Base-by-base conservation (phyloP, 805 yeast genomes). In the Monosporozyma unispora region DNA sequence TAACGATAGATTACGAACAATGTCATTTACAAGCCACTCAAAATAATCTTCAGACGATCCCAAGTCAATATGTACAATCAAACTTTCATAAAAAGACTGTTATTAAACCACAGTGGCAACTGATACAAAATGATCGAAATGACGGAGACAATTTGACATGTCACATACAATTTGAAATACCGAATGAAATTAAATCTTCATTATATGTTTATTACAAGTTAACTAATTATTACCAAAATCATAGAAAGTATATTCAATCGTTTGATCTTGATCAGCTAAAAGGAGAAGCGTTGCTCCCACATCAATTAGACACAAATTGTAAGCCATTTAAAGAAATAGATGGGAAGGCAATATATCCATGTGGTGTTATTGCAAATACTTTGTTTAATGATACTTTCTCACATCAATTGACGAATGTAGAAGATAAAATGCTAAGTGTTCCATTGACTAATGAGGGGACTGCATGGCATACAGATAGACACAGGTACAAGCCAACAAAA, bases 221-320 rank as follows among this genome's bases (percentile, higher is more conserved):
- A 60, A 89, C 97, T 29, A 88, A 88, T 63, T 93, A 89, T 67
- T 89, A 77, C 67, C 98, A 93, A 66, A 91, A 93, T 67, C 98
- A 91, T 70, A 79, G 99, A 53, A 86, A 93, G 54, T 93, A 89
- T 63, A 96, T 91, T 31, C 82, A 81, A 54, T 84, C 95, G 10
- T 85, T 76, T 66, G 95, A 89, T 64, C 77, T 84, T 65, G 73
- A 76, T 39, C 99, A 91, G 69, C 64, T 91, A 47, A 79, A 80
- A 51, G 99, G 99, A 3, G 64, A 77, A 25, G 87, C 89, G 3
- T 81, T 84, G 7, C 47, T 74, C 0, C 70, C 71, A 3, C 72
- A 67, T 33, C 74, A 70, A 44, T 65, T 93, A 18, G 74, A 70
- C 47, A 60, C 66, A 44, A 70, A 67, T 49, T 69, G 72, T 46